These are phyloP conservation scores for Nemania sp. DNA, from an alignment of 2,329 filamentous ascomycete species.

Conservation along the genomic window DNA sequence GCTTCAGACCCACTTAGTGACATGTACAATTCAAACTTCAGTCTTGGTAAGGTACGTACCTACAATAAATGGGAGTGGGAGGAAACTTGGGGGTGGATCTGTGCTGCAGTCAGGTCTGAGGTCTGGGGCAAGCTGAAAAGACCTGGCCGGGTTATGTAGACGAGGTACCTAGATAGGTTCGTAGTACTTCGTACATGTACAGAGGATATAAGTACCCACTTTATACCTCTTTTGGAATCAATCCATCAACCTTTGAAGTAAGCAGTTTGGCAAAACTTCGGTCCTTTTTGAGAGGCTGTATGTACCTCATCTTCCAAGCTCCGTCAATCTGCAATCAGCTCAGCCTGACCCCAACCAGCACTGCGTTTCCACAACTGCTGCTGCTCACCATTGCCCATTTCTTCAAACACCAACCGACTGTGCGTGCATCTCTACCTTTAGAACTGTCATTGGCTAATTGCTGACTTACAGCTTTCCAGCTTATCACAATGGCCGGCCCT, in stretches of 20 bases:
- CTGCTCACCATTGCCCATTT: neutral
- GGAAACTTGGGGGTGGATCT: too few species aligned
- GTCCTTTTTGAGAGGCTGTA: neutral
- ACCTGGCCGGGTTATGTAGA: too few species aligned
- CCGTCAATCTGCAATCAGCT: neutral
- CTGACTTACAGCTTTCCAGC: conserved; percentile 5
- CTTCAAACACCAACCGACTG: neutral
- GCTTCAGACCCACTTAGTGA: too few species aligned
- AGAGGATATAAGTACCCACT: neutral
- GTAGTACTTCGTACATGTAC: neutral
- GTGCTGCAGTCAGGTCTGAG: too few species aligned
- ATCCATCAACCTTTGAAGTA: too few species aligned
- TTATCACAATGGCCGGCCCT: conserved; percentile 42
- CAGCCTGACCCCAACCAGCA: conserved; percentile 8
- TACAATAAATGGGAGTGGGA: too few species aligned
- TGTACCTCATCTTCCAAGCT: conserved; percentile 3
- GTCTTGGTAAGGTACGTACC: too few species aligned
- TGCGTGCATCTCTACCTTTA: neutral
- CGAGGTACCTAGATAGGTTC: too few species aligned
- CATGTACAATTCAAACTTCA: too few species aligned
- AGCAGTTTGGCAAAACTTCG: conserved; percentile 14
- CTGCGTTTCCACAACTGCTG: conserved; percentile 1
- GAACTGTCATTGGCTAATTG: neutral
- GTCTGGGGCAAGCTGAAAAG: too few species aligned
- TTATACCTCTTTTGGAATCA: neutral